These are phyloP conservation scores for Choiromyces venosus DNA, from an alignment of 495 filamentous ascomycete species.

Conservation along the genomic window DNA sequence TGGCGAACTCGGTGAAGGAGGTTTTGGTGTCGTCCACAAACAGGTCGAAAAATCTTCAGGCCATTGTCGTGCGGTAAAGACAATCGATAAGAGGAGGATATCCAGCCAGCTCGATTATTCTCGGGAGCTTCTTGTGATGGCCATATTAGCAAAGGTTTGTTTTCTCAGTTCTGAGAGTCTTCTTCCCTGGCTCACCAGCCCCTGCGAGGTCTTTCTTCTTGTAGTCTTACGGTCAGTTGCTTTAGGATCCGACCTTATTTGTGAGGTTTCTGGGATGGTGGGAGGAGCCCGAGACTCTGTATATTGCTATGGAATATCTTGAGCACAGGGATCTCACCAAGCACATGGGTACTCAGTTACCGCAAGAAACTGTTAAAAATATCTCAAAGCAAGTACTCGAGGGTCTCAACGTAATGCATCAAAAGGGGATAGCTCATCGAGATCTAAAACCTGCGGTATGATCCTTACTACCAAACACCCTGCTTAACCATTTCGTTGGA, in stretches of 20 bases:
- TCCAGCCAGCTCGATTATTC: background rate
- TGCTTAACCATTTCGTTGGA: slow-evolving; percentile 50
- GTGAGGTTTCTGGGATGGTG: slow-evolving; percentile 54
- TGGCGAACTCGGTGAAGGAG: background rate
- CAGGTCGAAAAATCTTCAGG: background rate
- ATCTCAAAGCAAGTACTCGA: slow-evolving; percentile 15
- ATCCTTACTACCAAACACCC: background rate
- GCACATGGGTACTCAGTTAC: background rate
- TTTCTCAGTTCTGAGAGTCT: background rate
- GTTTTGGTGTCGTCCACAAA: background rate
- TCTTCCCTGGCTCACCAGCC: background rate
- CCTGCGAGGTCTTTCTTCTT: background rate
- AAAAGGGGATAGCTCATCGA: slow-evolving; percentile 13
- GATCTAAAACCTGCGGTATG: slow-evolving; percentile 13
- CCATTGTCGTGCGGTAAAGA: background rate
- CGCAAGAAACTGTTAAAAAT: background rate
- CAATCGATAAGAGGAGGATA: background rate
- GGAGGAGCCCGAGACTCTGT: background rate
- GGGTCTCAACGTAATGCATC: slow-evolving; percentile 19
- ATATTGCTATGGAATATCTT: slow-evolving; percentile 19
- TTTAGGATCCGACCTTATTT: slow-evolving; percentile 39
- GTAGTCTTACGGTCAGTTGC: background rate
- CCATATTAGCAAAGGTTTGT: background rate
- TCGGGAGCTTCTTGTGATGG: background rate
- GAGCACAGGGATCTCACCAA: slow-evolving; percentile 4